Evolutionary conservation across 2,329 filamentous ascomycete genomes (phyloP), one percentile per base, ranked within the genome.

Genomic region (Scytalidium lignicola): DNA sequence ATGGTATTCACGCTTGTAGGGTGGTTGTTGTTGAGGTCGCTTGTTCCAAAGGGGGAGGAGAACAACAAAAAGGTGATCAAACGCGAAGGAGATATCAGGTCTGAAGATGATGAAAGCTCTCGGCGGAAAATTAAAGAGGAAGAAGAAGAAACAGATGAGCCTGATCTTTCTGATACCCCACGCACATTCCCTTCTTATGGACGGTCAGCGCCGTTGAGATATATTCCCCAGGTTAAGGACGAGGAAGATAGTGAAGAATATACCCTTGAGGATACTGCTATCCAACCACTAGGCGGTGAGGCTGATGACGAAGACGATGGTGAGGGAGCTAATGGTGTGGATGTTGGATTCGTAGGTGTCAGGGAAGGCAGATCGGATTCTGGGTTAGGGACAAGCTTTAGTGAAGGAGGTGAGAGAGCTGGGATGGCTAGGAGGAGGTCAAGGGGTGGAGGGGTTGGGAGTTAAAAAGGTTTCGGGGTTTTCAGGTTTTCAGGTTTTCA

Each of bases 1-100:
- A 75, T 95, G 60, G 55, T 82, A 0, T 85, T 84, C 40, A 79
- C 87, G 64, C 72, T 74, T 1, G 32, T 83, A 1, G 83, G 79
- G 0, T 95, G 88, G 85, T 64, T 78, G 0, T 58, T 88, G 18
- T 41, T 63, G 5, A 47, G 50, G 13, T 19, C 47, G 18, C 32
- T 50, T 19, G 55, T 56, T 44, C 26, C 22, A 9, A 10, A 20
- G 13, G 21, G 20, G 2, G 20, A 9, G 3, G 32, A 37, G 17
- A 18, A 41, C 12, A 42, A 46, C 26, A 50, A 51, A 13, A 46
- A 49, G 20, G 52, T 47, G 15, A 54, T 58, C 12, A 59, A 61
- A 23, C 53, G 53, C 3, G 56, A 62, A 44, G 50, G 52, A 8
- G 57, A 62, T 7, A 10, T 26, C 6, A 26, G 10, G 23, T 26